Base-by-base conservation (phyloP, 768 basidiomycete species). In the Russula olivacea region DNA sequence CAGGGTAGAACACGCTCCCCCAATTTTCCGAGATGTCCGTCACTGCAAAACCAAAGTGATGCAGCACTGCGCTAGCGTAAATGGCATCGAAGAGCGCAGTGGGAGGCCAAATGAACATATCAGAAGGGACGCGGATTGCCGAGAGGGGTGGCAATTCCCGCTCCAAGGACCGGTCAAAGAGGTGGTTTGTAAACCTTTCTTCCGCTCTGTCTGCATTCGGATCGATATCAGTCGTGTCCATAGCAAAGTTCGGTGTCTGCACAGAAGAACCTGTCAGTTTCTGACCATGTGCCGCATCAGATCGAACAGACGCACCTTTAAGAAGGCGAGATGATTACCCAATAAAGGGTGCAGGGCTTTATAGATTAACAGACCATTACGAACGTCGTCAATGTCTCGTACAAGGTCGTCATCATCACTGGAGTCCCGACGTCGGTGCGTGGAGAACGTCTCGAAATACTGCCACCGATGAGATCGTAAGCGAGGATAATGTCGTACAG, bases 241-340 rank as follows among this genome's bases (percentile, higher is more conserved):
- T 55, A 10, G 54, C 54, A 55, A 55, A 55, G 40, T 55, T 55
- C 2, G 55, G 43, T 12, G 55, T 56, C 55, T 56, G 6, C 55
- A 32, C 55, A 45, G 43, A 36, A 45, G 41, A 30, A 45, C 4
- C 25, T n/a, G 19, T 56, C 30, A 32, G 19, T 19, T 15, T 45
- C 15, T 1, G 19, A 21, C 40, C 5, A 36, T n/a, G 43, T 56
- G 40, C 55, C 30, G 25, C 25, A 56, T 56, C 30, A 56, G 36
- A 32, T 45, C 11, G 19, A 45, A 45, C 21, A 45, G 14, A 32
- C 19, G 1, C 28, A 56, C 55, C 55, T 56, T 56, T 17, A 56
- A 45, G 9, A 43, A 3, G 0, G 30, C 55, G 3, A 56, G 1
- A 45, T 56, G 7, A 25, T 2, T 7, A 40, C 55, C 41, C 41